These are phyloP conservation scores for Globisporangium radiosum DNA, from an alignment of 352 stramenopile species.

Conservation along the genomic window DNA sequence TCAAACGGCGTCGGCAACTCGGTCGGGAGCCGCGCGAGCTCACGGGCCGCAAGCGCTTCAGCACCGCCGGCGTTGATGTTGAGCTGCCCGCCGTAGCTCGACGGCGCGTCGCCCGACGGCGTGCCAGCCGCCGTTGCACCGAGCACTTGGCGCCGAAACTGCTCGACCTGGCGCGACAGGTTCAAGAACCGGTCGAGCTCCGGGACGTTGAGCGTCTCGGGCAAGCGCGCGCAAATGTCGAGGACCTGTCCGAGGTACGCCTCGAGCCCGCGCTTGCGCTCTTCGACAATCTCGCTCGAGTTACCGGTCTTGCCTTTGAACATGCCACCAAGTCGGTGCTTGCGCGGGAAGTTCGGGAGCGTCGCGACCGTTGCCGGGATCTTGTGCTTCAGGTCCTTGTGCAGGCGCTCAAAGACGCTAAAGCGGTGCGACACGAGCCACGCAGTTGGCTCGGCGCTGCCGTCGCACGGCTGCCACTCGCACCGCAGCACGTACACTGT, in stretches of 20 bases:
- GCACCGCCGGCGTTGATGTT: conserved; percentile 65
- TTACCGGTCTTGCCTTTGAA: conserved; percentile 84
- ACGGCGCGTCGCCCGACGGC: conserved; percentile 9
- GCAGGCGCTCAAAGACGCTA: conserved; percentile 60
- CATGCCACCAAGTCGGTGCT: conserved; percentile 78
- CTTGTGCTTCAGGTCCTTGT: conserved; percentile 76
- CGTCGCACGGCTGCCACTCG: conserved; percentile 71
- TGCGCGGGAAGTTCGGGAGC: conserved; percentile 69
- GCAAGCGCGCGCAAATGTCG: conserved; percentile 74
- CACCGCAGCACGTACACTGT: conserved; percentile 86
- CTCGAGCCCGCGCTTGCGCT: conserved; percentile 77
- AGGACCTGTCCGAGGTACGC: conserved; percentile 80
- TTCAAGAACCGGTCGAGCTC: conserved; percentile 86
- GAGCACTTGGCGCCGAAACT: conserved; percentile 69
- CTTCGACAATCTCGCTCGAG: conserved; percentile 80
- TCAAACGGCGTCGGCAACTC: conserved; percentile 80
- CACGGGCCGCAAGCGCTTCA: conserved; percentile 71
- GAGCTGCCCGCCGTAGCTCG: conserved; percentile 29
- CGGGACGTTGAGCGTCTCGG: conserved; percentile 72
- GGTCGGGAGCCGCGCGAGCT: conserved; percentile 71
- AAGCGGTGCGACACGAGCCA: conserved; percentile 74
- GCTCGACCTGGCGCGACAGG: conserved; percentile 79
- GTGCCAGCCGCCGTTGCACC: conserved; percentile 20
- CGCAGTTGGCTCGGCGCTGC: conserved; percentile 36
- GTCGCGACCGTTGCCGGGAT: conserved; percentile 55